Evolutionary conservation across 2,329 filamentous ascomycete species (phyloP).

Genomic region (Blumeria graminis): DNA sequence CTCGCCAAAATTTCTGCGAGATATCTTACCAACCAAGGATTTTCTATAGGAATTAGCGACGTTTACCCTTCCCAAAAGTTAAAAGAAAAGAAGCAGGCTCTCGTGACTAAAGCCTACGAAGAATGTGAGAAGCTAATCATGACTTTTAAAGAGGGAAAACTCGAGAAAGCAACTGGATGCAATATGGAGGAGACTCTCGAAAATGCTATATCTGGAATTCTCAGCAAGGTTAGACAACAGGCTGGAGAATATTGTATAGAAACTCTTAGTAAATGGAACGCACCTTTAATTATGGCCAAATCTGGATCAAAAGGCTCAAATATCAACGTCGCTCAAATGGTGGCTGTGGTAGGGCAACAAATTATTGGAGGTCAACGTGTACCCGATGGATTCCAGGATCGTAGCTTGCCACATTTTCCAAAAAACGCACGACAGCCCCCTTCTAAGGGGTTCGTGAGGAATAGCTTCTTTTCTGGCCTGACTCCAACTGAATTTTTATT

Average conservation of each 20-base stretch:
- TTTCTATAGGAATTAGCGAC: constrained; percentile 89
- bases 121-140: constrained; percentile 67
- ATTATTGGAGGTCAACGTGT: constrained; percentile 91
- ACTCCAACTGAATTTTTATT: constrained; percentile 87
- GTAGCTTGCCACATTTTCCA: constrained; percentile 81
- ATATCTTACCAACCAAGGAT: constrained; percentile 71
- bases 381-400: constrained; percentile 84
- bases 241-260: constrained; percentile 80
- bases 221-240: constrained; percentile 75
- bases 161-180: constrained; percentile 71
- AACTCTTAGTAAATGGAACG: constrained; percentile 74
- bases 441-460: constrained; percentile 87
- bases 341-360: constrained; percentile 88
- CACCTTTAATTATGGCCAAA: constrained; percentile 87
- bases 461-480: constrained; percentile 90
- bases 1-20: constrained; percentile 76
- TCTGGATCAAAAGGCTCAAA: constrained; percentile 92
- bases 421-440: constrained; percentile 83
- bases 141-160: constrained; percentile 52
- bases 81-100: constrained; percentile 44
- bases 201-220: constrained; percentile 69
- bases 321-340: constrained; percentile 98
- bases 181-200: constrained; percentile 83
- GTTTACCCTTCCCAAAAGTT: constrained; percentile 62
- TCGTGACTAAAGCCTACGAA: constrained; percentile 57